Percentiles rank a stretch among this genome's conserved stretches.
These are phyloP conservation scores for Barnettozyma sucrosica DNA, from an alignment of 805 yeast species.

Conservation along the genomic window DNA sequence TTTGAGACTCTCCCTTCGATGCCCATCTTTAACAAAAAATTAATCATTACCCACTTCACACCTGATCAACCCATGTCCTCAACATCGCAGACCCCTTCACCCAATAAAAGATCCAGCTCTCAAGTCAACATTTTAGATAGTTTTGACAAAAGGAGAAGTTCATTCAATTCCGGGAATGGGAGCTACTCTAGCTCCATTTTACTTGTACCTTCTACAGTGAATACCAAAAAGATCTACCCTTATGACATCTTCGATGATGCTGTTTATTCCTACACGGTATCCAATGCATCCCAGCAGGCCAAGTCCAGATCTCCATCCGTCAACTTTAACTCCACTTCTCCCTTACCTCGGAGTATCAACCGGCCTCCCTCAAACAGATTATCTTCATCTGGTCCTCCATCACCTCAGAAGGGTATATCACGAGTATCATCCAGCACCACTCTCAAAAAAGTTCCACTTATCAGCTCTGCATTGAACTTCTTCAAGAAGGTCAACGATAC, in stretches of 20 bases:
- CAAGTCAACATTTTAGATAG: conserved; percentile 9
- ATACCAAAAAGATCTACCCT: conserved; percentile 41
- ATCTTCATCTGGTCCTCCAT: background rate
- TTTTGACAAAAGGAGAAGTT: background rate
- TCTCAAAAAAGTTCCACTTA: conserved; percentile 19
- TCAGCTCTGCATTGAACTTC: conserved; percentile 22
- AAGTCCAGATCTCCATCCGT: background rate
- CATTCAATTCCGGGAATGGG: conserved; percentile 1
- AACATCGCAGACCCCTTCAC: background rate
- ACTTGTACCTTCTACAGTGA: conserved; percentile 9
- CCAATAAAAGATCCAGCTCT: conserved; percentile 4
- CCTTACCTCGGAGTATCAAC: background rate
- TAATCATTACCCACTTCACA: conserved; percentile 34
- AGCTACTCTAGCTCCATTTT: conserved; percentile 14
- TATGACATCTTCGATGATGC: conserved; percentile 66
- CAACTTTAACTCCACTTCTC: background rate
- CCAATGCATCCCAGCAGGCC: background rate
- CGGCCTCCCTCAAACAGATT: background rate
- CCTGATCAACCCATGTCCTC: conserved; percentile 3
- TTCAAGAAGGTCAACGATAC: conserved; percentile 17
- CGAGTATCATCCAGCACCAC: conserved; percentile 7
- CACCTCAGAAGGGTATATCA: conserved; percentile 6
- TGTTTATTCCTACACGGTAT: conserved; percentile 33
- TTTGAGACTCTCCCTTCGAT: conserved; percentile 23
- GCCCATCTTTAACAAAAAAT: conserved; percentile 44